phyloP scores from a whole-genome alignment of 2,329 filamentous ascomycete genomes.

The Pseudogymnoascus verrucosus region DNA sequence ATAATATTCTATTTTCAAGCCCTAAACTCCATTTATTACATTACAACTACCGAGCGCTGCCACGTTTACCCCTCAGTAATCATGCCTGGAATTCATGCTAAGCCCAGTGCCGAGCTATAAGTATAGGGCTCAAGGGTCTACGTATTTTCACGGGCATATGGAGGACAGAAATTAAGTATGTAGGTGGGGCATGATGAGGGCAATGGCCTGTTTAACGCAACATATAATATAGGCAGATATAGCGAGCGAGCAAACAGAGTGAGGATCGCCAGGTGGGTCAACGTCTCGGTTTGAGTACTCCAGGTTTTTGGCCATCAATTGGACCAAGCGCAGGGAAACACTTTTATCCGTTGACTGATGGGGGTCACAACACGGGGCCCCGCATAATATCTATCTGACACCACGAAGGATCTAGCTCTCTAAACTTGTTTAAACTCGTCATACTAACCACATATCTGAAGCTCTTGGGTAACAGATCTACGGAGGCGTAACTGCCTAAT shows the following conservation, averaged over 20 bases:
- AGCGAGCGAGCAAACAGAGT: not conserved
- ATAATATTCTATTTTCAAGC: not conserved
- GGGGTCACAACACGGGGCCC: not conserved
- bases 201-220: not conserved
- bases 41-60: not conserved
- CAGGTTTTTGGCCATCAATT: not conserved
- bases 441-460: not conserved
- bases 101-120: not conserved
- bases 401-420: not conserved
- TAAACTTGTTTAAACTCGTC: conserved; percentile 3
- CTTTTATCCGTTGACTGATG: not conserved
- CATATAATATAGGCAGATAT: not conserved
- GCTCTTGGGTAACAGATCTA: not conserved
- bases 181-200: not conserved
- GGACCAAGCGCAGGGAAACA: not conserved
- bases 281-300: conserved; percentile 4
- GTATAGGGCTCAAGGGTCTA: not conserved
- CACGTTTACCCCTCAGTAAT: not conserved
- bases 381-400: conserved; percentile 6
- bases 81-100: not conserved
- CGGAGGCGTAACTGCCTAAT: conserved; percentile 1
- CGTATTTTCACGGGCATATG: not conserved
- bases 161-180: not conserved
- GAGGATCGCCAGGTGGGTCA: not conserved
- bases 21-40: not conserved